These are phyloP conservation scores for Coemansia sp. DNA, from an alignment of 192 early-diverging fungal genomes.

Conservation along the genomic window DNA sequence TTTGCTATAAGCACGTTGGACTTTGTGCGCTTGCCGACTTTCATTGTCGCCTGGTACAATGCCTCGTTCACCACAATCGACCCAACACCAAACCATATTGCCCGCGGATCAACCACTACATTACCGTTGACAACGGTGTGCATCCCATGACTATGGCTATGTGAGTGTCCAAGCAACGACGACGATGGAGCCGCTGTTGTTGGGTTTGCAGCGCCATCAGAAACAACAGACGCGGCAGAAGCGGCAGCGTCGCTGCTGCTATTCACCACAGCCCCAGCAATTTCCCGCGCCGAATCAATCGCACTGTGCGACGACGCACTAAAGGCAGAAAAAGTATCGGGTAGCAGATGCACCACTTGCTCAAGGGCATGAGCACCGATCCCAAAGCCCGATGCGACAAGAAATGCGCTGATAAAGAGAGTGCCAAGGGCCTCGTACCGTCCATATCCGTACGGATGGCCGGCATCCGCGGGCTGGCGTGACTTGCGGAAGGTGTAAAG, in stretches of 20 bases:
- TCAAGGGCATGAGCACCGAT: slow-evolving; percentile 69
- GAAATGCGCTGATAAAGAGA: slow-evolving; percentile 63
- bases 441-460: slow-evolving; percentile 72
- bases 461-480: slow-evolving; percentile 57
- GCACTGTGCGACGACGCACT: slow-evolving; percentile 12
- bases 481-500: slow-evolving; percentile 75
- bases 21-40: slow-evolving; percentile 61
- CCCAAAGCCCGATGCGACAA: slow-evolving; percentile 65
- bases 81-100: slow-evolving; percentile 67
- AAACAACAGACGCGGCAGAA: not conserved
- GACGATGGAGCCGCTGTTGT: slow-evolving; percentile 21
- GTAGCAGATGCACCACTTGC: slow-evolving; percentile 47
- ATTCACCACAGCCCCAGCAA: slow-evolving; percentile 11
- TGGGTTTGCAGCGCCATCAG: not conserved
- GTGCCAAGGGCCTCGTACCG: slow-evolving; percentile 67
- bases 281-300: slow-evolving; percentile 14
- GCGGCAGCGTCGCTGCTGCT: slow-evolving; percentile 10
- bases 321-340: slow-evolving; percentile 17
- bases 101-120: slow-evolving; percentile 59
- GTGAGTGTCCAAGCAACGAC: slow-evolving; percentile 26
- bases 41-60: slow-evolving; percentile 69
- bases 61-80: slow-evolving; percentile 76
- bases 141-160: slow-evolving; percentile 22
- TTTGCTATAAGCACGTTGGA: slow-evolving; percentile 78
- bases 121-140: slow-evolving; percentile 28